These are phyloP conservation scores for Colletotrichum melonis DNA, from an alignment of 2,329 filamentous ascomycete genomes.

Conservation along the genomic window DNA sequence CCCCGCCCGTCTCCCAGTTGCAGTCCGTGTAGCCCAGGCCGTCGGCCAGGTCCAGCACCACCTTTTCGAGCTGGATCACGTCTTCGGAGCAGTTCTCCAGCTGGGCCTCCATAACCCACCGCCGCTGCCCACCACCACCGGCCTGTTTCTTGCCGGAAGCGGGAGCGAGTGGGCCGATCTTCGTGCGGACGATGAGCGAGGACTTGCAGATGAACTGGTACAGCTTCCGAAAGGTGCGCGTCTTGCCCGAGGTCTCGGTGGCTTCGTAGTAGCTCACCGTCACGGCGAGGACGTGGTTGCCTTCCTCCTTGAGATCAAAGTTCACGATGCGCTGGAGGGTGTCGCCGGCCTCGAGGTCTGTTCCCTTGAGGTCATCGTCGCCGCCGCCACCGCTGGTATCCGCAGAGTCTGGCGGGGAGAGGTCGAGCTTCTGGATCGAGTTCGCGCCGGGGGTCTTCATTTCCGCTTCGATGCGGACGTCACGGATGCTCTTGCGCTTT, in stretches of 20 bases:
- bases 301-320: slow-evolving; percentile 93
- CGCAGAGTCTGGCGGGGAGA: slow-evolving; percentile 55
- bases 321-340: slow-evolving; percentile 85
- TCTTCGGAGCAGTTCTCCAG: slow-evolving; percentile 94
- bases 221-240: slow-evolving; percentile 90
- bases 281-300: slow-evolving; percentile 91
- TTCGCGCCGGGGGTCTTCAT: slow-evolving; percentile 87
- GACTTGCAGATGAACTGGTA: slow-evolving; percentile 97
- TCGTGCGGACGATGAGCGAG: slow-evolving; percentile 90
- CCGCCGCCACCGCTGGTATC: neutral
- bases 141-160: slow-evolving; percentile 41
- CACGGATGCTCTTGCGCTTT: slow-evolving; percentile 68
- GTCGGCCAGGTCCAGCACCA: slow-evolving; percentile 64
- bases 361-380: slow-evolving; percentile 38
- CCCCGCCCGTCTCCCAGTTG: slow-evolving; percentile 64
- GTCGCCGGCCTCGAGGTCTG: slow-evolving; percentile 69
- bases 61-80: slow-evolving; percentile 79
- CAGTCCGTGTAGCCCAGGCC: slow-evolving; percentile 64
- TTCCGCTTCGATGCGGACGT: slow-evolving; percentile 87
- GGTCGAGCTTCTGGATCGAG: slow-evolving; percentile 71
- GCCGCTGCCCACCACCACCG: slow-evolving; percentile 40
- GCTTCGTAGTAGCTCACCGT: slow-evolving; percentile 96
- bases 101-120: slow-evolving; percentile 91
- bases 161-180: slow-evolving; percentile 73
- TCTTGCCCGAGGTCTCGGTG: slow-evolving; percentile 74